Base-by-base conservation (phyloP, 768 basidiomycete species). In the Tulasnella sp. region DNA sequence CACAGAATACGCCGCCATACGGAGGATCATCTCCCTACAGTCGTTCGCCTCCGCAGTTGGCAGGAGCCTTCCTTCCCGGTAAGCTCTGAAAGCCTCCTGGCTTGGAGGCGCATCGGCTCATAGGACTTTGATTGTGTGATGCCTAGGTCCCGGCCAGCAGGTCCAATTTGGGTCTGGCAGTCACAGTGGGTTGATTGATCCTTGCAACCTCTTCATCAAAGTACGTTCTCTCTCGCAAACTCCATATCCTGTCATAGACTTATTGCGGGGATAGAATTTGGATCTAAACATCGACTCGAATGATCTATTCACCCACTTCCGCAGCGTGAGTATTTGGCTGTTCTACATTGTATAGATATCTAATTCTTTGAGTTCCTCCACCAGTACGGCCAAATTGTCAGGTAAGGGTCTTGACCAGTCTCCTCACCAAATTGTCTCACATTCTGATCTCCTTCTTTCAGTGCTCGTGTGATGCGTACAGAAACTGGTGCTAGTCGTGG, bases 401-500 rank as follows among this genome's bases (percentile, higher is more conserved):
- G 87, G 83, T 87, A 75, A 38, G 34, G 7, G 34, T 38, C 65
- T 44, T 48, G 19, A 54, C 30, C 19, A 15, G 17, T 38, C n/a
- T 8, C 11, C 2, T 15, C 17, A 30, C 22, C n/a, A 19, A 19
- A 22, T 53, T n/a, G 29, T 2, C 25, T 15, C 9, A n/a, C 15
- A 31, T 42, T 12, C 24, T 27, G 11, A 55, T 60, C 25, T 57
- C 44, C 50, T 31, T 4, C 45, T 34, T 21, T n/a, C 55, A 90
- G 89, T 72, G 92, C 92, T 46, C 84, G 91, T 60, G 90, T 93
- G 43, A 92, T 93, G 92, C 81, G 87, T 22, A 89, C 87, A 65
- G 90, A 92, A 66, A 71, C 62, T 60, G 85, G 87, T 31, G 82
- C 84, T 52, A 84, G 85, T 71, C 83, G 87, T 64, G 85, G 91